phyloP scores from a whole-genome alignment of 257 asterid species.

The Echium plantagineum region DNA sequence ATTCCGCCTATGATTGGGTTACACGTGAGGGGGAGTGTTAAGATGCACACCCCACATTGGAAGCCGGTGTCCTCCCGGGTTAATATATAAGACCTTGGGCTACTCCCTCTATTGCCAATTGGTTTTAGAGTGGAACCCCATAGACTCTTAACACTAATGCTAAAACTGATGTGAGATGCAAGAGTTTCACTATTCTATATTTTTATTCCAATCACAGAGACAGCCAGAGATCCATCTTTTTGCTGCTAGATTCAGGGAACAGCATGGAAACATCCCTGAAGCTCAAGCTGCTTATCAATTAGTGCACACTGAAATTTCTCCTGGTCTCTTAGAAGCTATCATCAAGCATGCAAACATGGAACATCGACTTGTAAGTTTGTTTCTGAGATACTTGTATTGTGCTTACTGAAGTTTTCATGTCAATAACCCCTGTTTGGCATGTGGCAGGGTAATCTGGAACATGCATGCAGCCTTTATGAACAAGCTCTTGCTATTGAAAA shows the following conservation, averaged over 20 bases:
- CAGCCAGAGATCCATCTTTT: constrained; percentile 96
- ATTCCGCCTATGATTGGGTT: too few species aligned
- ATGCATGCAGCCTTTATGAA: constrained; percentile 75
- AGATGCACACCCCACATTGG: too few species aligned
- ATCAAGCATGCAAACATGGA: constrained; percentile 98
- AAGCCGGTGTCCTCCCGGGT: too few species aligned
- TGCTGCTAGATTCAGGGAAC: constrained; percentile 85
- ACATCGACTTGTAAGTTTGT: constrained; percentile 54
- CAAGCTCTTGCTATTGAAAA: constrained; percentile 91
- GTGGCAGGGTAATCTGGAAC: constrained; percentile 72
- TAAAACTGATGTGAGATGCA: neutral
- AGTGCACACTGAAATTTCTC: constrained; percentile 87
- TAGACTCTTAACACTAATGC: too few species aligned
- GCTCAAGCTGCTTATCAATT: constrained; percentile 91
- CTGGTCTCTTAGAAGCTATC: constrained; percentile 92
- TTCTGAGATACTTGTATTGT: constrained; percentile 2
- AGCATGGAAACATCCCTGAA: constrained; percentile 69
- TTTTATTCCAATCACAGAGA: constrained; percentile 40
- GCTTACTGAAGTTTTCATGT: neutral
- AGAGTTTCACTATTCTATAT: neutral
- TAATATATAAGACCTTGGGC: too few species aligned
- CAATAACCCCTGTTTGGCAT: neutral
- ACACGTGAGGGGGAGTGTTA: too few species aligned
- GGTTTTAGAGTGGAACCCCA: too few species aligned
- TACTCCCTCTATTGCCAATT: too few species aligned